A percentile compares a stretch with the other conserved stretches of the same genome.
Evolutionary conservation across 2,329 filamentous ascomycete species (phyloP).

Genomic region (Epichloe glyceriae): DNA sequence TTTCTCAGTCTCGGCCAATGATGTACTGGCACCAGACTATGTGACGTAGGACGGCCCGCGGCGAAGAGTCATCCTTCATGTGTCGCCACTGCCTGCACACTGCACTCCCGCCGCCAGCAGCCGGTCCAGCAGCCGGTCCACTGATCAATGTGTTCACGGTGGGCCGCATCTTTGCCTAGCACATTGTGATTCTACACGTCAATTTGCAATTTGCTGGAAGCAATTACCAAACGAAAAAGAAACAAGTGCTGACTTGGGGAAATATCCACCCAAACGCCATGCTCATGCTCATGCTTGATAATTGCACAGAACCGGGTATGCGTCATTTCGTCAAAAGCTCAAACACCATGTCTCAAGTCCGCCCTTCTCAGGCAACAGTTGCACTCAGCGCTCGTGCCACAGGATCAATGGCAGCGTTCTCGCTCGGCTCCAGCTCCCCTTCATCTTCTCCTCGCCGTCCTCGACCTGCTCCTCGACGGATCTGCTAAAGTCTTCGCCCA

Average conservation of each 20-base stretch:
- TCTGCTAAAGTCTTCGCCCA: slow-evolving; percentile 17
- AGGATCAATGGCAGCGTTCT: slow-evolving; percentile 9
- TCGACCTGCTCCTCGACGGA: slow-evolving; percentile 20
- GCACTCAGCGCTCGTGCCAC: background rate
- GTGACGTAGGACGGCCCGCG: too few species aligned
- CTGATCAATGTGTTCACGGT: too few species aligned
- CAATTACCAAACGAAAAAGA: background rate
- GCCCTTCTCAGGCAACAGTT: slow-evolving; percentile 2
- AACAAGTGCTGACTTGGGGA: background rate
- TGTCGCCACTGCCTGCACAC: background rate
- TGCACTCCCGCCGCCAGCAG: background rate
- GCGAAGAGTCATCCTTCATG: too few species aligned
- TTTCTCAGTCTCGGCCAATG: background rate
- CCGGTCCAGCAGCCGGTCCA: too few species aligned
- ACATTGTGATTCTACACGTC: background rate
- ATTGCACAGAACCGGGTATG: background rate
- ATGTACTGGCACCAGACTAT: background rate
- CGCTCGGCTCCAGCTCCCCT: slow-evolving; percentile 22
- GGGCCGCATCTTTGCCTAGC: background rate
- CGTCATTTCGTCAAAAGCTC: background rate
- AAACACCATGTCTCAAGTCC: too few species aligned
- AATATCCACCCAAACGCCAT: background rate
- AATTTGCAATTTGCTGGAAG: background rate
- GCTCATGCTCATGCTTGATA: background rate
- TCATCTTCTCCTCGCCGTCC: slow-evolving; percentile 22